These are phyloP conservation scores for Pneumocystis wakefieldiae DNA, from an alignment of 1,139 yeast genomes.

Conservation along the genomic window DNA sequence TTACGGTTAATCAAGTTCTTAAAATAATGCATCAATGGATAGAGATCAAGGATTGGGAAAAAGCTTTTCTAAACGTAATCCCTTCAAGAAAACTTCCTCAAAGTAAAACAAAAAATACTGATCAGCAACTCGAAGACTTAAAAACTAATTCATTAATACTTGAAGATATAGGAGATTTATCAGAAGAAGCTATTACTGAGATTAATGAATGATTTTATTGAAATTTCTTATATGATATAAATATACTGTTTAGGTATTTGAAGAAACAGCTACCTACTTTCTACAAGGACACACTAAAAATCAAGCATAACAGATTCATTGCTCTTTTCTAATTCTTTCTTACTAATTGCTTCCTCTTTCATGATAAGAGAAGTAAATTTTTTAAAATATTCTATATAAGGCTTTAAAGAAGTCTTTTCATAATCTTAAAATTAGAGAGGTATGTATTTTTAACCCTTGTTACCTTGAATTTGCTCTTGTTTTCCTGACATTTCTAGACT, in stretches of 20 bases:
- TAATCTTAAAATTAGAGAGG: constrained; percentile 27
- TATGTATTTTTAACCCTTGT: constrained; percentile 2
- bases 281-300: constrained; percentile 15
- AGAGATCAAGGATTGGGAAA: constrained; percentile 55
- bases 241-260: not conserved
- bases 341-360: constrained; percentile 39
- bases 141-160: not conserved
- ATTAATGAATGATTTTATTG: constrained; percentile 9
- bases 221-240: not conserved
- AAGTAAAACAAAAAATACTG: not conserved
- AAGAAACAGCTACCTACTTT: not conserved
- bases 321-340: constrained; percentile 21
- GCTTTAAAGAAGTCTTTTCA: constrained; percentile 57
- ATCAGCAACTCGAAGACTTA: not conserved
- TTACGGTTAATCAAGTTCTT: constrained; percentile 89
- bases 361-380: constrained; percentile 44
- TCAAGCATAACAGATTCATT: constrained; percentile 15
- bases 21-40: constrained; percentile 73
- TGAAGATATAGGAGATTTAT: constrained; percentile 1
- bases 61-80: constrained; percentile 67
- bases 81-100: constrained; percentile 52
- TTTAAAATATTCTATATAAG: constrained; percentile 58
- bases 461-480: constrained; percentile 16
- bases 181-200: constrained; percentile 1
- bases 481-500: constrained; percentile 19